phyloP scores from a whole-genome alignment of 1,284 basidiomycete species.

The Leccinum subfulvum region DNA sequence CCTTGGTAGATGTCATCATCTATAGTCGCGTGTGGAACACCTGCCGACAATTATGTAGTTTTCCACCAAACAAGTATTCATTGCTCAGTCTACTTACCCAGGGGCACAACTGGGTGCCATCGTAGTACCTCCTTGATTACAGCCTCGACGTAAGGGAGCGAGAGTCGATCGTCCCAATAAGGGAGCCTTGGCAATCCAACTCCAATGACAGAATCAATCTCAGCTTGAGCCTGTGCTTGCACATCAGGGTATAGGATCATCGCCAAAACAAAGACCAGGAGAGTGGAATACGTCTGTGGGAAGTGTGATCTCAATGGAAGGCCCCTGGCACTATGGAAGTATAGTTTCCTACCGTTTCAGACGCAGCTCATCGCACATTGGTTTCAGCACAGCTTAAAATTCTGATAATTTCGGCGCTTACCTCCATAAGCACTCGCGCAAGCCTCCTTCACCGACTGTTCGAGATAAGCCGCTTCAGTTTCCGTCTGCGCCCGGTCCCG shows the following conservation, averaged over 20 bases:
- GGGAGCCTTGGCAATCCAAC: too few relatives aligned
- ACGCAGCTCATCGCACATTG: slow-evolving; percentile 13
- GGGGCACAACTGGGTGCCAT: slow-evolving; percentile 29
- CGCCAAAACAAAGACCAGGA: slow-evolving; percentile 46
- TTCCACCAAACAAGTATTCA: too few relatives aligned
- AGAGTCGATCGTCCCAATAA: neutral
- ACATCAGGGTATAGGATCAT: too few relatives aligned
- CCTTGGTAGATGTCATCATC: too few relatives aligned
- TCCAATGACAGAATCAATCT: too few relatives aligned
- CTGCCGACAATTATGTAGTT: too few relatives aligned
- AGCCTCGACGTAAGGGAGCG: slow-evolving; percentile 47
- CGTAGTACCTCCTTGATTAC: slow-evolving; percentile 52
- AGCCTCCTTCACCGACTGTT: slow-evolving; percentile 24
- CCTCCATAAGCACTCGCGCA: slow-evolving; percentile 13
- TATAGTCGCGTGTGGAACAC: too few relatives aligned
- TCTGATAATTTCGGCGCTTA: too few relatives aligned
- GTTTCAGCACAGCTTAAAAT: slow-evolving; percentile 7
- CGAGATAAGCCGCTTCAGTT: slow-evolving; percentile 7
- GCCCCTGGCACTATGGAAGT: neutral
- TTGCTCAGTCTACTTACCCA: too few relatives aligned
- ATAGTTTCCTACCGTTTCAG: slow-evolving; percentile 24
- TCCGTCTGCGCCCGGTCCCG: neutral
- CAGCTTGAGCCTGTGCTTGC: too few relatives aligned
- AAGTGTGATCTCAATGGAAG: slow-evolving; percentile 12
- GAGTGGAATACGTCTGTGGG: slow-evolving; percentile 42